Conservation (phyloP, 148 eudicot species). For the Persicaria tinctoria region DNA sequence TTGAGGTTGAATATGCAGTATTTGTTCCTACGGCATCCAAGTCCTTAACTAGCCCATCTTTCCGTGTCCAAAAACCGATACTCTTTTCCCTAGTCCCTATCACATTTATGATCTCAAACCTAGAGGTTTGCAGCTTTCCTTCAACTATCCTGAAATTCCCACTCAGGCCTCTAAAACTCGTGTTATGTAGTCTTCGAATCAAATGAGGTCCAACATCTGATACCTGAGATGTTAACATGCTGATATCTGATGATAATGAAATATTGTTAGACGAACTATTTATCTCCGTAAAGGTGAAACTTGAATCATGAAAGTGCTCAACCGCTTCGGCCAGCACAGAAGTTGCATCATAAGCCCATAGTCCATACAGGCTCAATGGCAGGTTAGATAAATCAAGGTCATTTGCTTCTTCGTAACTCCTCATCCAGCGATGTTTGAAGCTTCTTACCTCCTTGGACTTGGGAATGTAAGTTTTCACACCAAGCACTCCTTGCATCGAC, state of each 20-base stretch:
- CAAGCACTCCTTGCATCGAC: constrained; percentile 44
- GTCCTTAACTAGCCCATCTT: neutral
- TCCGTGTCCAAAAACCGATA: constrained; percentile 15
- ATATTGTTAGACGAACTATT: neutral
- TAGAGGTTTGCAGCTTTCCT: constrained; percentile 15
- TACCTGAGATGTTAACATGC: neutral
- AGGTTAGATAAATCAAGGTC: neutral
- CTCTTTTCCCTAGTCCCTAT: constrained; percentile 3
- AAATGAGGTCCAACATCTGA: constrained; percentile 1
- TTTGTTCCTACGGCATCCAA: neutral
- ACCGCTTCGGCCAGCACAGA: constrained; percentile 30
- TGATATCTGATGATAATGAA: neutral
- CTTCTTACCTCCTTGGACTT: constrained; percentile 7
- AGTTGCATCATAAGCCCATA: constrained; percentile 42
- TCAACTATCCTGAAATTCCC: constrained; percentile 13
- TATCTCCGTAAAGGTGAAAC: neutral
- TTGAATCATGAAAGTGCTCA: constrained; percentile 19
- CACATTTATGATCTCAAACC: constrained; percentile 15
- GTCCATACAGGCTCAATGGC: constrained; percentile 18
- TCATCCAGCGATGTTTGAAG: constrained; percentile 20
- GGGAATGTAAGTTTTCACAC: constrained; percentile 29
- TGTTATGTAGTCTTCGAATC: neutral
- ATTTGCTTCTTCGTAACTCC: neutral
- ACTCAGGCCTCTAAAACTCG: constrained; percentile 6
- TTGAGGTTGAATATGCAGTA: constrained; percentile 12